phyloP scores from a whole-genome alignment of 2,329 filamentous ascomycete genomes.

The Penicillium sp. region DNA sequence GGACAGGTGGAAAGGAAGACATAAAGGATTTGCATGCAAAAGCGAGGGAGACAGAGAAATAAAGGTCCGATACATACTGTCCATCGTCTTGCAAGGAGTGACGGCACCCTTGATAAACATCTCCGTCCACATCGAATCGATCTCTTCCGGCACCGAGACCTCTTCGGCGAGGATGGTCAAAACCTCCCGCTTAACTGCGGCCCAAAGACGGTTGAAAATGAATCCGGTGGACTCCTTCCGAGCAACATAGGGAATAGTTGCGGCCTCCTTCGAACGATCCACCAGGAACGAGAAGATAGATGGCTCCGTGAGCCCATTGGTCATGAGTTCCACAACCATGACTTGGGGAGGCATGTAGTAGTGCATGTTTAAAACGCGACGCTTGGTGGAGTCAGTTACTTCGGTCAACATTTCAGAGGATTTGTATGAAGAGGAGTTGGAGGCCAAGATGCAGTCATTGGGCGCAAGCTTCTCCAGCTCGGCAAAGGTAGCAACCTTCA shows the following conservation, averaged over 20 bases:
- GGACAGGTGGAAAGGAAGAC: too few species aligned
- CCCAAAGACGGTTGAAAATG: conserved; percentile 62
- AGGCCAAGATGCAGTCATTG: conserved; percentile 54
- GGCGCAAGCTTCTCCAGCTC: conserved; percentile 51
- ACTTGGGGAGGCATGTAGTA: conserved; percentile 54
- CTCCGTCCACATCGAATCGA: conserved; percentile 54
- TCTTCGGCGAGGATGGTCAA: conserved; percentile 56
- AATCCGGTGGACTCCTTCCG: conserved; percentile 57
- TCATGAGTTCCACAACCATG: conserved; percentile 60
- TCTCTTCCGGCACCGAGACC: conserved; percentile 53
- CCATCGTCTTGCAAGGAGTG: conserved; percentile 51
- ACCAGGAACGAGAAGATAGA: conserved; percentile 53
- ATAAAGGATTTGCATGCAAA: too few species aligned
- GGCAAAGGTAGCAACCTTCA: conserved; percentile 56
- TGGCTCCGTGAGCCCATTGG: conserved; percentile 49
- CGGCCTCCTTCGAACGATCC: conserved; percentile 45
- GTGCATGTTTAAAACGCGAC: conserved; percentile 55
- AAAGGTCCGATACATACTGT: too few species aligned
- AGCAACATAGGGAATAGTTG: conserved; percentile 48
- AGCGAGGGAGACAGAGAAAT: too few species aligned
- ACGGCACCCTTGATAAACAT: conserved; percentile 38
- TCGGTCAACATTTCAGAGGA: conserved; percentile 54
- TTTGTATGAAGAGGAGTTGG: conserved; percentile 59
- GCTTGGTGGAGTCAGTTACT: conserved; percentile 42
- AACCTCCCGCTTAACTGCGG: conserved; percentile 59